A percentile compares a stretch with the other conserved stretches of the same genome.
Conservation (phyloP, 164 flowering plant species). For the Vitis labrusca region DNA sequence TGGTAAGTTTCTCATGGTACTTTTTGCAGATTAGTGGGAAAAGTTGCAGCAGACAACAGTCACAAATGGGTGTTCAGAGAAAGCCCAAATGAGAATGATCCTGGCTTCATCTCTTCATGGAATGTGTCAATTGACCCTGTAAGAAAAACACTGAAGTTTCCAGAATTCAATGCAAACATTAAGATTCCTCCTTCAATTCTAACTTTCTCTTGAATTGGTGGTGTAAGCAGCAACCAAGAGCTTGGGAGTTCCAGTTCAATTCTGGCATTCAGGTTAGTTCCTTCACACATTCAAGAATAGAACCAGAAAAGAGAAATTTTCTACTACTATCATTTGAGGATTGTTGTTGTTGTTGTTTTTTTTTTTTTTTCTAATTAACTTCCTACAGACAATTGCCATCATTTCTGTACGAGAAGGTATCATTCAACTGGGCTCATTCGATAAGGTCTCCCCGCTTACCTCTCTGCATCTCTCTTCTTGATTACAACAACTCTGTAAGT, state of each 20-base stretch:
- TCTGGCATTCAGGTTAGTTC: slow-evolving; percentile 74
- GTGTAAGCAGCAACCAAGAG: slow-evolving; percentile 66
- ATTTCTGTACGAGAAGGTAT: slow-evolving; percentile 83
- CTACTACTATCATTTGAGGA: not conserved
- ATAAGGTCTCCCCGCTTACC: slow-evolving; percentile 41
- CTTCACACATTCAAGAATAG: too few relatives aligned
- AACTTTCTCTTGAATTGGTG: slow-evolving; percentile 1
- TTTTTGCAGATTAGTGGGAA: slow-evolving; percentile 64
- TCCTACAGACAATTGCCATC: slow-evolving; percentile 63
- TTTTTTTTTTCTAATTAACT: not conserved
- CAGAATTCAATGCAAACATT: not conserved
- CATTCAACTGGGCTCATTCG: slow-evolving; percentile 76
- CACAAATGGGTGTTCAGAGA: slow-evolving; percentile 80
- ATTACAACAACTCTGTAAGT: not conserved
- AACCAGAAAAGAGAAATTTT: not conserved
- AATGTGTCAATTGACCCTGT: slow-evolving; percentile 68
- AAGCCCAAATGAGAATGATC: slow-evolving; percentile 37
- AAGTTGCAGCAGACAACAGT: slow-evolving; percentile 75
- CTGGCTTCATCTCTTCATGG: slow-evolving; percentile 55
- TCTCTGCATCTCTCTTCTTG: not conserved
- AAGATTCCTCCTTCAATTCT: not conserved
- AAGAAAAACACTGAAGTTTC: slow-evolving; percentile 23
- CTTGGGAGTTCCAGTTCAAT: slow-evolving; percentile 75
- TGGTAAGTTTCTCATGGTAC: not conserved
- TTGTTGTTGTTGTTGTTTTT: too few relatives aligned